Evolutionary conservation across 23 red algal genomes (phyloP), one percentile per base, ranked within the genome.

Genomic region (Gracilaria gracilis): DNA sequence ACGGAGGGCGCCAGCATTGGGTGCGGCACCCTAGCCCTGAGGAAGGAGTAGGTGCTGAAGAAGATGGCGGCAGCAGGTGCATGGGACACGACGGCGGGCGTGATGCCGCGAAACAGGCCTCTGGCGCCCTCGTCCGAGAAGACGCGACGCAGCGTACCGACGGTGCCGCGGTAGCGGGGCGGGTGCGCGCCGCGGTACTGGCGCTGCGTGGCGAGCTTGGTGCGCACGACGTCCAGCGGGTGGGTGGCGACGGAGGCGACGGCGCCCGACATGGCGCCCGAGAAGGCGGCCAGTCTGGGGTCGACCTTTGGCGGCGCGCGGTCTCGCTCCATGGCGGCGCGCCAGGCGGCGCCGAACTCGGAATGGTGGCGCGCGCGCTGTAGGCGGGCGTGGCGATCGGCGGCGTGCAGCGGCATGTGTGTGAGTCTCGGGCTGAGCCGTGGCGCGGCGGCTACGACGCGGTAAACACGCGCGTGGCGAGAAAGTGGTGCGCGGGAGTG

Each of bases 191-290:
- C 83, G 67, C 61, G 83, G 32, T 46, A 65, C 17, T 87, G 83
- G 15, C 67, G 61, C 62, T 87, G 83, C 37, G 66, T 61, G 62
- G 83, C 83, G 23, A 87, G 67, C 38, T 87, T 87, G 62, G 83
- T 87, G 42, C 83, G 83, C 23, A 87, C 83, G 49, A 87, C 83
- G 66, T 87, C 83, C 20, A 87, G 83, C 42, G 83, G 83, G 66
- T 87, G 83, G 23, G 83, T 87, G 42, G 61, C 61, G 21, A 87
- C 39, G 24, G 81, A 84, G n/a, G 67, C 23, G 39, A 83, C 21
- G 6, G 80, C 80, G 27, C 80, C 80, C 23, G 80, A 83, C 36
- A 42, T 36, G 35, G 80, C 80, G 36, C 80, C 80, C 28, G 80
- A 83, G 51, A 83, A 83, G 80, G 80, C 80, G 54, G 80, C 80